These are phyloP conservation scores for Bullera alba DNA, from an alignment of 768 basidiomycete genomes.

Conservation along the genomic window DNA sequence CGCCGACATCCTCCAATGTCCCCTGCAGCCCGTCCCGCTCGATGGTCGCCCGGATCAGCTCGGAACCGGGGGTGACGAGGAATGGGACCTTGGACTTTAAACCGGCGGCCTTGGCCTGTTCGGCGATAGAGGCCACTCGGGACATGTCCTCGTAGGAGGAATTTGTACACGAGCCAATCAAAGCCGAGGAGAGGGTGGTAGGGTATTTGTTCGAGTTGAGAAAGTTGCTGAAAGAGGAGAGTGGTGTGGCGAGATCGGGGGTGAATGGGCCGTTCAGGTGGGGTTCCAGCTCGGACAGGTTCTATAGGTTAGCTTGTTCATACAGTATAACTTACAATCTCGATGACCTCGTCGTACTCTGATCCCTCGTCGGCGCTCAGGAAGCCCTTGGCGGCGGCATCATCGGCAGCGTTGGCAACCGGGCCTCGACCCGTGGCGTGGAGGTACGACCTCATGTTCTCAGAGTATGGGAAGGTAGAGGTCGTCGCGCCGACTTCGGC, in stretches of 20 bases:
- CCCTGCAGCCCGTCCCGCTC: conserved; percentile 84
- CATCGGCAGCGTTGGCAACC: conserved; percentile 79
- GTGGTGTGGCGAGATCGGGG: conserved; percentile 87
- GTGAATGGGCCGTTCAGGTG: conserved; percentile 96
- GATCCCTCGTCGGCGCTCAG: conserved; percentile 75
- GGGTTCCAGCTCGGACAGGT: conserved; percentile 80
- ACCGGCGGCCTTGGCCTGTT: conserved; percentile 78
- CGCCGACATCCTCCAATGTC: conserved; percentile 80
- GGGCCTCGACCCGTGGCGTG: conserved; percentile 78
- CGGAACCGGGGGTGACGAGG: conserved; percentile 52
- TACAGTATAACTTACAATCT: conserved; percentile 60
- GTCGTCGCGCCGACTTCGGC: conserved; percentile 99
- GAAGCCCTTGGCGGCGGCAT: conserved; percentile 70
- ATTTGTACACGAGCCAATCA: conserved; percentile 99
- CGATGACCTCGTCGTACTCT: conserved; percentile 90
- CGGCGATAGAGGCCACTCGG: conserved; percentile 80
- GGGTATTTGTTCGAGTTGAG: conserved; percentile 85
- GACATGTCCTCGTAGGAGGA: conserved; percentile 89
- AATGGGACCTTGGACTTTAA: conserved; percentile 59
- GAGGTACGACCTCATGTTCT: conserved; percentile 81
- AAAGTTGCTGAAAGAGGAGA: conserved; percentile 78
- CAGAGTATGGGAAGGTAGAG: conserved; percentile 91
- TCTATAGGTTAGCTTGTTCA: conserved; percentile 49
- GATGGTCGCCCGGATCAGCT: conserved; percentile 95
- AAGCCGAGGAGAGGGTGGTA: conserved; percentile 73